Base-by-base conservation (phyloP, 2,329 filamentous ascomycete species). In the Beauveria medogensis region DNA sequence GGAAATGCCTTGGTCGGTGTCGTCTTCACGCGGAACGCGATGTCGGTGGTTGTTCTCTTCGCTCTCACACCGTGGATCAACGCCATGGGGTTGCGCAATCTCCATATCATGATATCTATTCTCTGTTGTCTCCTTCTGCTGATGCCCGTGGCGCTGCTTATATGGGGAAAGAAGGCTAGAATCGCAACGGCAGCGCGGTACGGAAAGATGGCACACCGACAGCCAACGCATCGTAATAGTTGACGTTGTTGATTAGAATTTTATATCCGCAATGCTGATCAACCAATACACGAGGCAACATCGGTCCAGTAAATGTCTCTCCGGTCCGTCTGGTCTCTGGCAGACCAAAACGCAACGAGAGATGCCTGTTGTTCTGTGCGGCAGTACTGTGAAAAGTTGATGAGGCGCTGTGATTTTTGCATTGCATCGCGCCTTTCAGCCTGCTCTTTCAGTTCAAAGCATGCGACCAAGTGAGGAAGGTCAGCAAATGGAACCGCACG, bases 1-100 rank as follows among this genome's bases (percentile, higher is more conserved):
- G 68, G 65, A 5, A 65, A 68, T 50, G 64, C 66, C 1, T 61
- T 69, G 7, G 67, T 69, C 9, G 67, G 63, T 6, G 62, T 69
- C 6, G 63, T 65, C 0, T 67, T 69, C n/a, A 61, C 64, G 10
- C 67, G 68, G 8, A 68, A 69, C 28, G 63, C 59, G 5, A 37
- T 65, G 12, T 66, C 66, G 2, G 66, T 67, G 4, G 56, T 64
- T 9, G 55, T 69, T 3, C 63, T 67, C 1, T 68, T 66, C 16
- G 57, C 60, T 3, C 59, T 69, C 1, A 64, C 63, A 1, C 64
- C 67, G 1, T 68, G 68, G 68, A 64, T 68, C 55, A 48, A 59
- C 3, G 62, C 47, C 46, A 67, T 69, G 66, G 67, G 68, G 3
- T 43, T 69, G 20, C 59, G 28, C 10, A 46, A 60, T 24, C 46